Evolutionary conservation across 2,329 filamentous ascomycete genomes (phyloP).

Genomic region (Clarireedia paspali): DNA sequence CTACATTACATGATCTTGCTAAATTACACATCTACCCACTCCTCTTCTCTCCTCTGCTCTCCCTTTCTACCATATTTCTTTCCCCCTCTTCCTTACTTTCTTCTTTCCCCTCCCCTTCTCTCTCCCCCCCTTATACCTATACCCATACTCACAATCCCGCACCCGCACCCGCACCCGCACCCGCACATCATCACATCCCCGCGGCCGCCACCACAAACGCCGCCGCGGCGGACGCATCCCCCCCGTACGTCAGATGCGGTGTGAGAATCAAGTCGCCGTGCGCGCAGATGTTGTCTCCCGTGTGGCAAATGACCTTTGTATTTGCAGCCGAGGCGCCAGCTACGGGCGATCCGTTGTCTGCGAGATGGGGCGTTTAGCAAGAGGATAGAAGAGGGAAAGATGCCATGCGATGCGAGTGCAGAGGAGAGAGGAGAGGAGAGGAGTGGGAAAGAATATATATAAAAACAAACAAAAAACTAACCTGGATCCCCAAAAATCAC

Average conservation of each 20-base stretch:
- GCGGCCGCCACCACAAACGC: constrained; percentile 14
- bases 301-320: constrained; percentile 20
- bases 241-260: constrained; percentile 20
- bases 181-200: not conserved
- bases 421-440: no score
- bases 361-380: not conserved
- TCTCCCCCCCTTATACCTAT: no score
- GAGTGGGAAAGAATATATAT: no score
- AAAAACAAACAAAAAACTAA: not conserved
- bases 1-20: no score
- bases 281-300: constrained; percentile 20
- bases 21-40: no score
- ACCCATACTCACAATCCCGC: no score
- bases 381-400: constrained; percentile 7
- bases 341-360: constrained; percentile 20
- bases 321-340: constrained; percentile 12
- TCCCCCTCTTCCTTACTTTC: no score
- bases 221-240: constrained; percentile 19
- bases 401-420: no score
- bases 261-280: constrained; percentile 13
- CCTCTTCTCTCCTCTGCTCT: no score
- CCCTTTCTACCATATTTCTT: no score
- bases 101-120: no score
- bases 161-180: no score
- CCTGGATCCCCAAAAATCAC: constrained; percentile 25